Evolutionary conservation across 305 asterid genomes (phyloP).

Genomic region (Solanum hybrid): DNA sequence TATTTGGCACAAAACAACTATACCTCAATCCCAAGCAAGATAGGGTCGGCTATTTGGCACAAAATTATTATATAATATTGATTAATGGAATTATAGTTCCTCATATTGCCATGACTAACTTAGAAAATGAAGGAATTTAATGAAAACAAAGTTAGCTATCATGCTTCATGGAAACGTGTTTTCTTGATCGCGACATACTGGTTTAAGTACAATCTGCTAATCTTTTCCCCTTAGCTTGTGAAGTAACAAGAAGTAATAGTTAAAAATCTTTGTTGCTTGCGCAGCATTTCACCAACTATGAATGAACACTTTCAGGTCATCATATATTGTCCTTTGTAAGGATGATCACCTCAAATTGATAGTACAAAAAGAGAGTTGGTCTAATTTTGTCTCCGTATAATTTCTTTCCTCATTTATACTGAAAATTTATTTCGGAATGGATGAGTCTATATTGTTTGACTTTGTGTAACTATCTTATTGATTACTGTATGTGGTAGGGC

Average conservation of each 20-base stretch:
- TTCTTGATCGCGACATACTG: not conserved
- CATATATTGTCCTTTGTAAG: not conserved
- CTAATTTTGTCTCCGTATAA: not conserved
- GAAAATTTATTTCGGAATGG: not conserved
- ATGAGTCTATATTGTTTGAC: not conserved
- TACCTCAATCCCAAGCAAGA: not conserved
- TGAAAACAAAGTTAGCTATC: not conserved
- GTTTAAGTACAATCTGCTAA: not conserved
- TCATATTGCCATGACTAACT: not conserved
- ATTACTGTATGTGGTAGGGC: slow-evolving; percentile 39
- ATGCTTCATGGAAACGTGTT: not conserved
- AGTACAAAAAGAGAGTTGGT: not conserved
- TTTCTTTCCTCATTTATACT: not conserved
- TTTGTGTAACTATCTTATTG: not conserved
- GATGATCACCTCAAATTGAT: not conserved
- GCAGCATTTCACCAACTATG: not conserved
- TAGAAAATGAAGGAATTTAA: not conserved
- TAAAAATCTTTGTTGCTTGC: not conserved
- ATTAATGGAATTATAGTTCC: not conserved
- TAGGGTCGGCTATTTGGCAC: not conserved
- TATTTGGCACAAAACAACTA: not conserved
- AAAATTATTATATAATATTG: not conserved
- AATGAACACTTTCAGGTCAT: not conserved
- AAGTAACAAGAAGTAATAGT: not conserved
- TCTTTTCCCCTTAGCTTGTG: not conserved